Evolutionary conservation across 768 basidiomycete genomes (phyloP).

Genomic region (Russula sp.): DNA sequence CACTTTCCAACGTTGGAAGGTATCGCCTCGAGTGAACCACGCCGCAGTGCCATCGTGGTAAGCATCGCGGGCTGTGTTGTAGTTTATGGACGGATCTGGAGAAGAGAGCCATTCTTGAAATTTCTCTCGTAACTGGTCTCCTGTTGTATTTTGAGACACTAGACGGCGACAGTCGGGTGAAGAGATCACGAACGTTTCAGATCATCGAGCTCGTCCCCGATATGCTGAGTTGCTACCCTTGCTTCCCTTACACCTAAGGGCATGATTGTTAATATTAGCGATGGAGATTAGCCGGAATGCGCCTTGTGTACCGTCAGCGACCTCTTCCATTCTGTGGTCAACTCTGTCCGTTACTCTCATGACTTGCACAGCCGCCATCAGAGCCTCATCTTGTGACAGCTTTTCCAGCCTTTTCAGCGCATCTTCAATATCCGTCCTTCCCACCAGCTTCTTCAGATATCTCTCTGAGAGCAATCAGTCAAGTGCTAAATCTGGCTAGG

Average conservation of each 20-base stretch:
- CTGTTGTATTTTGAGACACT: background rate
- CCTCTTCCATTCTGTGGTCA: background rate
- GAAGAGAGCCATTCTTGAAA: background rate
- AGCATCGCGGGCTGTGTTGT: background rate
- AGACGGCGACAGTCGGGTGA: too few species aligned
- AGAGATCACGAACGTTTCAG: background rate
- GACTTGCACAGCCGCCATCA: background rate
- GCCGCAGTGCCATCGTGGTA: background rate
- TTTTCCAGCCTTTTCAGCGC: conserved; percentile 3
- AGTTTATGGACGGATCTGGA: background rate
- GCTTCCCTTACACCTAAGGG: background rate
- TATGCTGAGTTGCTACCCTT: background rate
- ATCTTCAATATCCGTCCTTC: conserved; percentile 2
- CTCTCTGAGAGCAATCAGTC: background rate
- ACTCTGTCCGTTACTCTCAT: background rate
- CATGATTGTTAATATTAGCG: background rate
- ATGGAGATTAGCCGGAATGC: background rate
- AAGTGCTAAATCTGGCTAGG: background rate
- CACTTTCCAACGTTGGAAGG: background rate
- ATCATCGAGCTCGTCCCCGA: background rate
- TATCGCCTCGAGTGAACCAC: background rate
- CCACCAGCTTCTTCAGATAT: conserved; percentile 1
- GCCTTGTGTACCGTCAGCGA: background rate
- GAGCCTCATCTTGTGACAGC: background rate
- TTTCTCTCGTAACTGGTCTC: too few species aligned